These are phyloP conservation scores for Persicaria maculosa DNA, from an alignment of 148 eudicot genomes.

Conservation along the genomic window DNA sequence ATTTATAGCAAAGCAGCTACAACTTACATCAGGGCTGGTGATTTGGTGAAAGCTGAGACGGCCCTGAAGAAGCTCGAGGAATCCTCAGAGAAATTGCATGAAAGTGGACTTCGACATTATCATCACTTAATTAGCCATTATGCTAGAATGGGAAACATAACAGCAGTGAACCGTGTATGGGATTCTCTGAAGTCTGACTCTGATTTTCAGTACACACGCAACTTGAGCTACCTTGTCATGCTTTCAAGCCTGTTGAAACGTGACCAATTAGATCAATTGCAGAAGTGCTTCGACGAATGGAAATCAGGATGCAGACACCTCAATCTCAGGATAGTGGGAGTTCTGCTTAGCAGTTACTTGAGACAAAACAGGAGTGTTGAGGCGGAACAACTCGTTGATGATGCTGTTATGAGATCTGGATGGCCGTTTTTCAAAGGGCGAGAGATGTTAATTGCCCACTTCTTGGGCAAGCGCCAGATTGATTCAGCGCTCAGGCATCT, in stretches of 20 bases:
- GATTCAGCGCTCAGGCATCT: constrained; percentile 39
- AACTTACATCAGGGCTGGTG: constrained; percentile 35
- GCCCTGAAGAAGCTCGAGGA: constrained; percentile 40
- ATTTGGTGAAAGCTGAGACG: constrained; percentile 38
- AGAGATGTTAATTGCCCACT: constrained; percentile 32
- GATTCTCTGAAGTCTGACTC: constrained; percentile 34
- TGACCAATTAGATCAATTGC: constrained; percentile 35
- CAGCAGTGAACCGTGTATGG: constrained; percentile 48
- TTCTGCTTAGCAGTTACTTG: constrained; percentile 36
- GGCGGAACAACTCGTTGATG: constrained; percentile 40
- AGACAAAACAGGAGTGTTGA: constrained; percentile 39
- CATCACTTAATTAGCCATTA: constrained; percentile 45
- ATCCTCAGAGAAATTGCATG: constrained; percentile 16
- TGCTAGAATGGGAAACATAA: constrained; percentile 34
- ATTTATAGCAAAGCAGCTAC: constrained; percentile 47
- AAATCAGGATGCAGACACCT: constrained; percentile 25
- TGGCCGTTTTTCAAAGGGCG: constrained; percentile 23
- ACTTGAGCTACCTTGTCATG: constrained; percentile 38
- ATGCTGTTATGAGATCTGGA: constrained; percentile 20
- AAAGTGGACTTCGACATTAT: constrained; percentile 17
- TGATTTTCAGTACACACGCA: constrained; percentile 20
- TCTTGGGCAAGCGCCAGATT: constrained; percentile 28
- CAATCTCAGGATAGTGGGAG: constrained; percentile 45
- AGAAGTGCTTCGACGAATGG: constrained; percentile 51
- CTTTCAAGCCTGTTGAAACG: constrained; percentile 46